A percentile compares a stretch with the other conserved stretches of the same genome.
phyloP scores from a whole-genome alignment of 805 yeast species.

The Priceomyces melissophilus region DNA sequence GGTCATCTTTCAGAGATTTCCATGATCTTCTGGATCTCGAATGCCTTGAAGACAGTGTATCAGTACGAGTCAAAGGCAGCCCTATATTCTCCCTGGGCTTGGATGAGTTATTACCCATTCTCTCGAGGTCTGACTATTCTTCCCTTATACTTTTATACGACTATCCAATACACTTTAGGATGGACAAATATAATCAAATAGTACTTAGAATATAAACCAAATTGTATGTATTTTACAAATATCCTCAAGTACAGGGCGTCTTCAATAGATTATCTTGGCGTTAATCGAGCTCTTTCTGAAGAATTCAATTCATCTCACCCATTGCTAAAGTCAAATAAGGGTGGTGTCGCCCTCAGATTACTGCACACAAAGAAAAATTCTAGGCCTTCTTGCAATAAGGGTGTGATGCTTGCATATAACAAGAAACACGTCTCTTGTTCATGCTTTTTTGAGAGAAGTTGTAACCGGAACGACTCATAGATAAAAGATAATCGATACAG shows the following conservation, averaged over 20 bases:
- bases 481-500: too few relatives aligned
- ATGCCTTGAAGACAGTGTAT: constrained; percentile 51
- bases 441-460: too few relatives aligned
- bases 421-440: background rate
- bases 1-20: constrained; percentile 20
- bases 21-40: constrained; percentile 45
- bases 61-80: constrained; percentile 51
- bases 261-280: too few relatives aligned
- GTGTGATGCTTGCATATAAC: background rate
- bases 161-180: too few relatives aligned
- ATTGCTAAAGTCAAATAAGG: constrained; percentile 5
- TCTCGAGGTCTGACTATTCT: background rate
- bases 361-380: constrained; percentile 2
- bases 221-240: too few relatives aligned
- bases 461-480: too few relatives aligned
- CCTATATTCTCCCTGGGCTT: constrained; percentile 32
- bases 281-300: background rate
- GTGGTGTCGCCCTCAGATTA: constrained; percentile 3
- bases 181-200: too few relatives aligned
- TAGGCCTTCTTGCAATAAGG: constrained; percentile 1
- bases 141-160: background rate
- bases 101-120: constrained; percentile 54
- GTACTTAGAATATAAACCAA: too few relatives aligned
- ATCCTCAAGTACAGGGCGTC: too few relatives aligned
- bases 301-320: constrained; percentile 1